These are phyloP conservation scores for Thalassiosira livingstoniorum DNA, from an alignment of 352 stramenopile species.

Conservation along the genomic window DNA sequence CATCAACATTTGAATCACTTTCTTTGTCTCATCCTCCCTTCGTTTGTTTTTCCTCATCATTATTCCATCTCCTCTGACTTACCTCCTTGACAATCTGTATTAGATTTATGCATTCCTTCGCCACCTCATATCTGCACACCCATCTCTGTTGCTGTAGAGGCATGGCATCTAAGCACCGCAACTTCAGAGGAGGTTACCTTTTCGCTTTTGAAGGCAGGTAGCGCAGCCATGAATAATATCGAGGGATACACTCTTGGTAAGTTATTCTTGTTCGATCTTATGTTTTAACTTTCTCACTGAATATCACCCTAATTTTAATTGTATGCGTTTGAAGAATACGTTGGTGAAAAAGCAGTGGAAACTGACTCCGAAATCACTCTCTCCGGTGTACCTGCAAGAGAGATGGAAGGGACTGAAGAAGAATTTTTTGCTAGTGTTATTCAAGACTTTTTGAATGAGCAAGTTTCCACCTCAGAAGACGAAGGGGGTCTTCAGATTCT, in stretches of 20 bases:
- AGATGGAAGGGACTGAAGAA: slow-evolving; percentile 47
- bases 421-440: slow-evolving; percentile 41
- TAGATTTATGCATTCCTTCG: slow-evolving; percentile 51
- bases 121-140: slow-evolving; percentile 45
- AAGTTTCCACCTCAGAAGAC: slow-evolving; percentile 15
- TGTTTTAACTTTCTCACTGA: no score
- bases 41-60: background rate
- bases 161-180: slow-evolving; percentile 26
- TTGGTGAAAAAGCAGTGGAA: slow-evolving; percentile 39
- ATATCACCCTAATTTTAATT: no score
- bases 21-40: background rate
- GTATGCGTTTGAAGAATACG: slow-evolving; percentile 49
- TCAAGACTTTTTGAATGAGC: slow-evolving; percentile 39
- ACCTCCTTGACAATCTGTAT: no score
- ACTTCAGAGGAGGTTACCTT: slow-evolving; percentile 40
- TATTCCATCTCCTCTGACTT: no score
- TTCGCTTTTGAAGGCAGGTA: slow-evolving; percentile 32
- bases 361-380: slow-evolving; percentile 46
- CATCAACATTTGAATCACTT: background rate
- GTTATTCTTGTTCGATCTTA: no score
- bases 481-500: slow-evolving; percentile 50
- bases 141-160: slow-evolving; percentile 45
- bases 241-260: slow-evolving; percentile 39
- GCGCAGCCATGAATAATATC: slow-evolving; percentile 31
- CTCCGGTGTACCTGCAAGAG: slow-evolving; percentile 33